Conservation (phyloP, 345 rosid species). For the Eucalyptus globulus region DNA sequence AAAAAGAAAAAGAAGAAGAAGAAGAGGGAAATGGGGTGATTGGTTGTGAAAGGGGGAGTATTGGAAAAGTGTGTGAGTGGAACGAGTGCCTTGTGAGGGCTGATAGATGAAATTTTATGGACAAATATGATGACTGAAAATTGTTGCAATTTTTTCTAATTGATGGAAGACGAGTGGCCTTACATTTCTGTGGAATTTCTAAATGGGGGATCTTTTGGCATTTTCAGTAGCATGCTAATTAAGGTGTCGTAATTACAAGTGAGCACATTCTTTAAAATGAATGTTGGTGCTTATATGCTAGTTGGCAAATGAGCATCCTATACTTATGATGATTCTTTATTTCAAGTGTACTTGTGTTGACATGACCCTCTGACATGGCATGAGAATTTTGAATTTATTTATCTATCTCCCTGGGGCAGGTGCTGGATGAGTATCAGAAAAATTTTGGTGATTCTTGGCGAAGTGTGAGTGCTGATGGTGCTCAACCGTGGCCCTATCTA, state of each 20-base stretch:
- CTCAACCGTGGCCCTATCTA: slow-evolving; percentile 77
- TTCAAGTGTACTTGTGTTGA: neutral
- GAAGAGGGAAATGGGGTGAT: neutral
- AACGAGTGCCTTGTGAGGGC: neutral
- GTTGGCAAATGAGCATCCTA: neutral
- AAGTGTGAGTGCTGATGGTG: slow-evolving; percentile 42
- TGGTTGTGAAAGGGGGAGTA: neutral
- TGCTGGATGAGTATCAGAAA: slow-evolving; percentile 90
- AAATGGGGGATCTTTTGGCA: neutral
- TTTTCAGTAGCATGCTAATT: neutral
- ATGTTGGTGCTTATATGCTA: neutral
- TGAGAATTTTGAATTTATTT: neutral
- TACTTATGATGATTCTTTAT: neutral
- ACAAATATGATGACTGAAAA: neutral
- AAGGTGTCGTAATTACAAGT: neutral
- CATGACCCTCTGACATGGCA: neutral
- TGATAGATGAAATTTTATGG: neutral
- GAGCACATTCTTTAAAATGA: neutral
- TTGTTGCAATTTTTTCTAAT: neutral
- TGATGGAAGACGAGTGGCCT: neutral
- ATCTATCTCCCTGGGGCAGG: slow-evolving; percentile 18
- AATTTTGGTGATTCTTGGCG: slow-evolving; percentile 87
- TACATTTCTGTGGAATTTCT: neutral
- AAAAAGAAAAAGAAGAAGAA: neutral
- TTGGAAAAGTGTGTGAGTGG: neutral